Evolutionary conservation across 169 alveolate genomes (phyloP).

Genomic region (Plasmodium relictum): DNA sequence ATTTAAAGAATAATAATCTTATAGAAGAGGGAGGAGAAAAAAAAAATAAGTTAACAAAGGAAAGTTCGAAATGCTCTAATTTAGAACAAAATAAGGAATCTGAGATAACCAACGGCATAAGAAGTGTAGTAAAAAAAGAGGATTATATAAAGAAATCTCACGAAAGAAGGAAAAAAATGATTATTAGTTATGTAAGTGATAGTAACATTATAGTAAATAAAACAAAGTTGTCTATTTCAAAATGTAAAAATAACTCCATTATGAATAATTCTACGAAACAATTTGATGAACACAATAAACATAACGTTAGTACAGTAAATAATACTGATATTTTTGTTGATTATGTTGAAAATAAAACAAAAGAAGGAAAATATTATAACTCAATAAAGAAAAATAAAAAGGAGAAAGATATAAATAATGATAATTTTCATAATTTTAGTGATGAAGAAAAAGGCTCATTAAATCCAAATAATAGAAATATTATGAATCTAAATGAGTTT

Average conservation of each 20-base stretch:
- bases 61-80: too few species aligned
- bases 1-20: neutral
- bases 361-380: neutral
- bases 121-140: neutral
- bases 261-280: too few species aligned
- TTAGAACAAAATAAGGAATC: too few species aligned
- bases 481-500: slow-evolving; percentile 7
- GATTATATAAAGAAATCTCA: neutral
- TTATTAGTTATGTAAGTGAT: slow-evolving; percentile 32
- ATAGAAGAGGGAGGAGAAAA: neutral
- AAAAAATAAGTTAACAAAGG: neutral
- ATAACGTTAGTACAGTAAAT: neutral
- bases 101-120: neutral
- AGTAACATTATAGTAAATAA: slow-evolving; percentile 30
- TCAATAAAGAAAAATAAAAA: neutral
- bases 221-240: slow-evolving; percentile 14
- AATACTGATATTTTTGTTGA: neutral
- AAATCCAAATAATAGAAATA: neutral
- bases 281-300: neutral
- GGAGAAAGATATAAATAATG: neutral
- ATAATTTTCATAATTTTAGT: neutral
- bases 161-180: neutral
- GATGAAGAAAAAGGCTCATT: neutral
- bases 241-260: slow-evolving; percentile 2
- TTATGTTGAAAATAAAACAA: neutral